A percentile compares a stretch with the other conserved stretches of the same genome.
phyloP scores from a whole-genome alignment of 73 alveolate species.

The Paramecium pentaurelia region DNA sequence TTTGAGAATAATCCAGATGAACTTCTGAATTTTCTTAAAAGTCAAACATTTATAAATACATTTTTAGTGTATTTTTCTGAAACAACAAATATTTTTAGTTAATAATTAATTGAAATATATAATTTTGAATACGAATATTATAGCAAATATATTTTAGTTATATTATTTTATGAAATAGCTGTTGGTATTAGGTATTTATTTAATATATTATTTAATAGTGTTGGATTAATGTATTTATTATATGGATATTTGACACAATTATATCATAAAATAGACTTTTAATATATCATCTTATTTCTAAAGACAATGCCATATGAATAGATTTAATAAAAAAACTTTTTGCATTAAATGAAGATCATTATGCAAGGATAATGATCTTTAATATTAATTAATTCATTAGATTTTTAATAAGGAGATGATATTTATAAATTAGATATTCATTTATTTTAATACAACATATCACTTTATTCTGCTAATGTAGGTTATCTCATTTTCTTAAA shows the following conservation, averaged over 20 bases:
- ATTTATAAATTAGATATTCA: neutral
- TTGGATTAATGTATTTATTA: neutral
- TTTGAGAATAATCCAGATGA: neutral
- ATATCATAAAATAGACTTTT: neutral
- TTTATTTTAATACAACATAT: neutral
- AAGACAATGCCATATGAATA: neutral
- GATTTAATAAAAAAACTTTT: neutral
- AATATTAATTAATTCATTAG: neutral
- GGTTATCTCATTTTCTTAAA: neutral
- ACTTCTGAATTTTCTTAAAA: neutral
- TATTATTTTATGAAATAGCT: neutral
- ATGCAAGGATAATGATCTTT: neutral
- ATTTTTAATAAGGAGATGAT: neutral
- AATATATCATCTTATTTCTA: neutral
- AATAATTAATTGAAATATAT: neutral
- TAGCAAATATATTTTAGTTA: neutral
- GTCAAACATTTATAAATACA: neutral
- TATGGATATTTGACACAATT: neutral
- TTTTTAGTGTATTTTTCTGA: neutral
- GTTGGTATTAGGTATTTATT: neutral
- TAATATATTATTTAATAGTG: neutral
- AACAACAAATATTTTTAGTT: neutral
- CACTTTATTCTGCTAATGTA: neutral
- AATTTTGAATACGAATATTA: neutral
- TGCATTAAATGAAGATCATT: neutral